Evolutionary conservation across 495 filamentous ascomycete species (phyloP).

Genomic region (Trichoderma asperelloides): DNA sequence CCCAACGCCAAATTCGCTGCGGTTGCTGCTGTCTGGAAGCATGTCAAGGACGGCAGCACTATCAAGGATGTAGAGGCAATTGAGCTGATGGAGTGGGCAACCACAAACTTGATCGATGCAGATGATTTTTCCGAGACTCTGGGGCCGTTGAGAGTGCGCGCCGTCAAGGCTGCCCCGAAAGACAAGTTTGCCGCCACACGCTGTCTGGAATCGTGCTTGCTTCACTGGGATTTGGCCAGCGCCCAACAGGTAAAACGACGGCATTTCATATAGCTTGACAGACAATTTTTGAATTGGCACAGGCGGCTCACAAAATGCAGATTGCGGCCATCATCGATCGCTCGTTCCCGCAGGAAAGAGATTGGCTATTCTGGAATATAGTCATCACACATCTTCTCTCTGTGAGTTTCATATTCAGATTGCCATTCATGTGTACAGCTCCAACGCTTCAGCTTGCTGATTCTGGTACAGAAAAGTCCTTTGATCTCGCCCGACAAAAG

Average conservation of each 20-base stretch:
- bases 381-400: conserved; percentile 34
- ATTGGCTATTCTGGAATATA: conserved; percentile 37
- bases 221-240: conserved; percentile 37
- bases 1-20: conserved; percentile 24
- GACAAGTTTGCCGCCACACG: conserved; percentile 22
- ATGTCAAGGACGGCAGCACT: conserved; percentile 28
- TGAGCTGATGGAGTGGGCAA: conserved; percentile 35
- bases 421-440: not conserved
- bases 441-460: conserved; percentile 14
- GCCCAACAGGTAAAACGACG: conserved; percentile 32
- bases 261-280: not conserved
- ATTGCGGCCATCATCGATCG: conserved; percentile 36
- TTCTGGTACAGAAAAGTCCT: conserved; percentile 24
- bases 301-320: conserved; percentile 17
- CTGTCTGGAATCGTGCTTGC: conserved; percentile 35
- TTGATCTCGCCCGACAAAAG: conserved; percentile 27
- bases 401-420: conserved; percentile 22
- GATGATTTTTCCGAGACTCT: conserved; percentile 30
- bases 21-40: conserved; percentile 26
- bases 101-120: conserved; percentile 19
- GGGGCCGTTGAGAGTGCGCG: conserved; percentile 30
- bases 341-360: conserved; percentile 27
- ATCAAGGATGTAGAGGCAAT: conserved; percentile 31
- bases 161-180: conserved; percentile 35
- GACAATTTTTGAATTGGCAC: not conserved